Conservation (phyloP, 2,329 filamentous ascomycete species). For the Cercospora beticola region DNA sequence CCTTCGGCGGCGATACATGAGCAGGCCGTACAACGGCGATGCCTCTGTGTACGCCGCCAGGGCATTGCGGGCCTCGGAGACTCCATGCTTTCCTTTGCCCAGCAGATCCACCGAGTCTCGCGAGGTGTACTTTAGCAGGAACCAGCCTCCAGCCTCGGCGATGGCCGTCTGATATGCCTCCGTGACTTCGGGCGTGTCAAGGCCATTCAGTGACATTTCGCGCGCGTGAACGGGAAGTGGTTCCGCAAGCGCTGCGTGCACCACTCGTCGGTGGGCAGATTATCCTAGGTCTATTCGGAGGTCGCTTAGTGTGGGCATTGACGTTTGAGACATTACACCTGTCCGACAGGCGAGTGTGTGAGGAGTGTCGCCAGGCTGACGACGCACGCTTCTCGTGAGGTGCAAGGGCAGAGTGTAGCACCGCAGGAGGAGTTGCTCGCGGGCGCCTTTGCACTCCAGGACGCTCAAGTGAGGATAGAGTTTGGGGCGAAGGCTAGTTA, state of each 20-base stretch:
- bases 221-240: slow-evolving; percentile 17
- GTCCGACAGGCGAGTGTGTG: slow-evolving; percentile 5
- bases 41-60: slow-evolving; percentile 78
- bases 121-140: slow-evolving; percentile 85
- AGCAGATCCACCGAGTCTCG: slow-evolving; percentile 85
- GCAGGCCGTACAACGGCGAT: slow-evolving; percentile 86
- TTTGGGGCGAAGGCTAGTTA: not conserved
- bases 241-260: slow-evolving; percentile 3
- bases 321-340: slow-evolving; percentile 23
- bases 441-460: not conserved
- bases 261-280: slow-evolving; percentile 9
- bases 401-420: not conserved
- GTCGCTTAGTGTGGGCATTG: slow-evolving; percentile 20
- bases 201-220: slow-evolving; percentile 89
- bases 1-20: slow-evolving; percentile 85
- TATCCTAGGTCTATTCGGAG: not conserved
- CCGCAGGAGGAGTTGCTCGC: not conserved
- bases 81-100: slow-evolving; percentile 73
- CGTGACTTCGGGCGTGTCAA: slow-evolving; percentile 76
- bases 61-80: slow-evolving; percentile 76
- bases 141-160: slow-evolving; percentile 91
- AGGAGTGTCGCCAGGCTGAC: not conserved
- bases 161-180: slow-evolving; percentile 80
- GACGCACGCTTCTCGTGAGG: not conserved
- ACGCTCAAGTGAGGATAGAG: not conserved